Conservation (phyloP, 441 rosid genomes). For the Monsonia emarginata region DNA sequence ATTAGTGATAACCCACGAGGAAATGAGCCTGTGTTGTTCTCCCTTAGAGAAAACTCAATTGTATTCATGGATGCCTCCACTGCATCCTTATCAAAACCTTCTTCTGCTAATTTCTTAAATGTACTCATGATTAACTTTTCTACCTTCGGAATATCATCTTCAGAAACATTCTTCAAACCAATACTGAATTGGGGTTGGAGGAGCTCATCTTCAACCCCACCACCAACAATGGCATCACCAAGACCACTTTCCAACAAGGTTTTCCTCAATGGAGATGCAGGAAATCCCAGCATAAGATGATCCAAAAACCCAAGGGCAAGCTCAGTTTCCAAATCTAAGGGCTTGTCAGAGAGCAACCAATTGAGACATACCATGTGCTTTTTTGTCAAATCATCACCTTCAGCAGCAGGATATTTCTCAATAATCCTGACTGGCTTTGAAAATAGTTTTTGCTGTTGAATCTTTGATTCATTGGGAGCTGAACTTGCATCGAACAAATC, state of each 20-base stretch:
- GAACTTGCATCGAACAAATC: slow-evolving; percentile 65
- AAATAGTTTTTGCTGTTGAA: slow-evolving; percentile 58
- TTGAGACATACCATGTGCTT: slow-evolving; percentile 90
- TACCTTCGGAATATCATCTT: slow-evolving; percentile 59
- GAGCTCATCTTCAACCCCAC: slow-evolving; percentile 84
- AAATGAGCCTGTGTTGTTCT: slow-evolving; percentile 89
- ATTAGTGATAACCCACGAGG: slow-evolving; percentile 88
- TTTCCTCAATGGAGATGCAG: slow-evolving; percentile 92
- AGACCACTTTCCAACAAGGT: slow-evolving; percentile 78
- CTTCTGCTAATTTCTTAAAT: slow-evolving; percentile 56
- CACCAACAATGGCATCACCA: slow-evolving; percentile 85
- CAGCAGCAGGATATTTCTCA: slow-evolving; percentile 76
- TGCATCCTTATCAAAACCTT: slow-evolving; percentile 75
- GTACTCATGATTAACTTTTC: slow-evolving; percentile 64
- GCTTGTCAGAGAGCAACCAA: slow-evolving; percentile 80
- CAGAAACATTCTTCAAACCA: slow-evolving; percentile 80
- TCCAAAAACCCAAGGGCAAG: slow-evolving; percentile 76
- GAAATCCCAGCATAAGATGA: slow-evolving; percentile 88
- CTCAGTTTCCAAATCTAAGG: slow-evolving; percentile 76
- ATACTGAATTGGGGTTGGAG: slow-evolving; percentile 87
- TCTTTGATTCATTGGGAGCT: slow-evolving; percentile 49
- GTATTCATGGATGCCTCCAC: slow-evolving; percentile 97
- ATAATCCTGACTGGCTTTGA: slow-evolving; percentile 57
- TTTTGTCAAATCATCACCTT: slow-evolving; percentile 60
- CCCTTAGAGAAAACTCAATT: slow-evolving; percentile 86